These are phyloP conservation scores for Exophiala oligosperma DNA, from an alignment of 2,329 filamentous ascomycete species.

Conservation along the genomic window DNA sequence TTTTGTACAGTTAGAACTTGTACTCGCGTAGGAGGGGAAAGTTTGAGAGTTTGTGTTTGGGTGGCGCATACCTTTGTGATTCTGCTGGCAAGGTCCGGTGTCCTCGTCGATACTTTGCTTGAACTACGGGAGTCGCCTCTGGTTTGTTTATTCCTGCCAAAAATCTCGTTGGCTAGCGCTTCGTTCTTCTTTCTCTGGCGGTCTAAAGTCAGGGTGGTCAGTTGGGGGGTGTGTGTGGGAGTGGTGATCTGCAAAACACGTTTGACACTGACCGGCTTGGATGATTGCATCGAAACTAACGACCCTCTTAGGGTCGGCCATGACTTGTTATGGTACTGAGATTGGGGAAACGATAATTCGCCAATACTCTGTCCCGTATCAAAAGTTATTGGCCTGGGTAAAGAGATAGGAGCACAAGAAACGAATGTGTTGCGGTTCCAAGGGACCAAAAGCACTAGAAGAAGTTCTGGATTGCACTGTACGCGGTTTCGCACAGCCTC, in stretches of 20 bases:
- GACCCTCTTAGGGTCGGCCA: conserved; percentile 39
- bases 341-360: neutral
- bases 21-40: neutral
- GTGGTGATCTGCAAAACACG: neutral
- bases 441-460: neutral
- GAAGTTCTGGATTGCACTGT: neutral
- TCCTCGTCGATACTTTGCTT: conserved; percentile 42
- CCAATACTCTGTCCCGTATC: neutral
- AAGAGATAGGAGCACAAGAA: too few species aligned
- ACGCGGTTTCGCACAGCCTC: too few species aligned
- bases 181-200: conserved; percentile 58
- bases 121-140: conserved; percentile 35
- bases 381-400: too few species aligned
- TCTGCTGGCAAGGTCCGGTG: conserved; percentile 57
- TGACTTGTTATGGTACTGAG: conserved; percentile 22
- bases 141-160: conserved; percentile 55
- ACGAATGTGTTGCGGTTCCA: neutral
- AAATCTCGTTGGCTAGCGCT: conserved; percentile 58
- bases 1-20: neutral
- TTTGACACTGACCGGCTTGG: conserved; percentile 45
- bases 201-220: conserved; percentile 35
- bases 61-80: conserved; percentile 52
- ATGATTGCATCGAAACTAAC: conserved; percentile 54
- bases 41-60: too few species aligned
- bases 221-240: too few species aligned